These are phyloP conservation scores for Arthroderma sp. DNA, from an alignment of 2,329 filamentous ascomycete genomes.

Conservation along the genomic window DNA sequence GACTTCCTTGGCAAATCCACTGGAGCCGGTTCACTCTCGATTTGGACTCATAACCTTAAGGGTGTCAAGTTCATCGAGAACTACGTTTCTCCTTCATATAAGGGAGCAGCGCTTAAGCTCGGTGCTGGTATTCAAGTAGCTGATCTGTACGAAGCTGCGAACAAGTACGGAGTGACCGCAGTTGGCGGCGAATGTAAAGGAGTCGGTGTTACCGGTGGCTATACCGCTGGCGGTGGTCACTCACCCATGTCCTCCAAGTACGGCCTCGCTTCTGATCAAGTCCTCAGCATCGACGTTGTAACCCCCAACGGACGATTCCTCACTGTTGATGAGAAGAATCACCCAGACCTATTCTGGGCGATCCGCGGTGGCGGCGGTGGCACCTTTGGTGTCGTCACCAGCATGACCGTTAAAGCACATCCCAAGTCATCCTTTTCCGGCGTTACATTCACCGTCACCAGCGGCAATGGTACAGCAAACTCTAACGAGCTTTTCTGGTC, in stretches of 20 bases:
- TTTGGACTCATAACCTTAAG: constrained; percentile 23
- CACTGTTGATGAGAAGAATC: constrained; percentile 32
- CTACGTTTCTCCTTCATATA: not conserved
- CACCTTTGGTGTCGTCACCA: constrained; percentile 42
- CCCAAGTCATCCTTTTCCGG: constrained; percentile 27
- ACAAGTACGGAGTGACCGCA: constrained; percentile 33
- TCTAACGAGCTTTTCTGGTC: constrained; percentile 20
- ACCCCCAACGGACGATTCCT: constrained; percentile 36
- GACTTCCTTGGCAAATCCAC: constrained; percentile 43
- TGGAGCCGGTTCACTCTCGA: constrained; percentile 38
- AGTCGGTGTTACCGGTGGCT: constrained; percentile 38
- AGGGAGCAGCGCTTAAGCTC: constrained; percentile 35
- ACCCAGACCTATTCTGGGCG: constrained; percentile 51
- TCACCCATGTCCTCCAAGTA: constrained; percentile 38
- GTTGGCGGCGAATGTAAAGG: constrained; percentile 42
- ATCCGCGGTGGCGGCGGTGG: constrained; percentile 43
- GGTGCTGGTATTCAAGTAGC: constrained; percentile 41
- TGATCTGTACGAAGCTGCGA: constrained; percentile 40
- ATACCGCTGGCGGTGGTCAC: constrained; percentile 39
- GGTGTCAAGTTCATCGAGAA: constrained; percentile 15
- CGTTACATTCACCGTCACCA: constrained; percentile 25
- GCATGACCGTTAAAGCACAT: constrained; percentile 41
- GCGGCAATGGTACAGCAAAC: constrained; percentile 13
- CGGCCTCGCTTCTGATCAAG: constrained; percentile 48
- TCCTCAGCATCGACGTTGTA: constrained; percentile 43